Evolutionary conservation across 108 stramenopile species (phyloP).

Genomic region (Pseudonitzschia multiseries): DNA sequence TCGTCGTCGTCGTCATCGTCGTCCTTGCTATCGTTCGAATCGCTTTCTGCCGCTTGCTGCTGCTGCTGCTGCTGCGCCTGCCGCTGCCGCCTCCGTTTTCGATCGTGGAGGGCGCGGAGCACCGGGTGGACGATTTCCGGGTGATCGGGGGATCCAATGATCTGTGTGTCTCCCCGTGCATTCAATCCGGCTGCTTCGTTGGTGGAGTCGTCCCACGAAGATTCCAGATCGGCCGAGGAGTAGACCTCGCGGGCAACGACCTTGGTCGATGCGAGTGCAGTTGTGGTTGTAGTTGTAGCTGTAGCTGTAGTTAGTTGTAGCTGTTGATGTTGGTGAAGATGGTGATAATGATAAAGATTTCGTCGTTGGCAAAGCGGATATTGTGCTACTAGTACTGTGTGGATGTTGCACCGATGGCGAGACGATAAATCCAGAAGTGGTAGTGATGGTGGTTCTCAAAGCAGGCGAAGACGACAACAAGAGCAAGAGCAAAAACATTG

Average conservation of each 20-base stretch:
- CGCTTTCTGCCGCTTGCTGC: not conserved
- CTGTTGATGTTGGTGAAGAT: not conserved
- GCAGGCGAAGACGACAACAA: not conserved
- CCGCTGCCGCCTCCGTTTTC: conserved; percentile 18
- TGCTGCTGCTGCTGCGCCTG: conserved; percentile 4
- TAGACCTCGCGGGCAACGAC: not conserved
- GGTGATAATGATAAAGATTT: not conserved
- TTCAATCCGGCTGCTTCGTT: conserved; percentile 22
- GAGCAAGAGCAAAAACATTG: not conserved
- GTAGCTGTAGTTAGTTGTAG: too few relatives aligned
- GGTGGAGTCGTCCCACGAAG: not conserved
- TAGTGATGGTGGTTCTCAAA: not conserved
- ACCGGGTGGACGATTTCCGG: conserved; percentile 75
- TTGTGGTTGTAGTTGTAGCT: not conserved
- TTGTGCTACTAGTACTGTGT: too few relatives aligned
- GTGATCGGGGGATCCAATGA: conserved; percentile 61
- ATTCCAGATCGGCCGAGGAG: not conserved
- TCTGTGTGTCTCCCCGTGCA: conserved; percentile 76
- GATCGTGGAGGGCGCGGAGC: conserved; percentile 62
- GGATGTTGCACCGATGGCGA: not conserved
- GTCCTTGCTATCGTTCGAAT: not conserved
- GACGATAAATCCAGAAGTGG: not conserved
- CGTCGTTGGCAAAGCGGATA: not conserved
- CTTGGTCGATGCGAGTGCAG: not conserved
- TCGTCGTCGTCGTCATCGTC: conserved; percentile 22